Evolutionary conservation across 1,284 basidiomycete species (phyloP).

Genomic region (Psilocybe mexicana): DNA sequence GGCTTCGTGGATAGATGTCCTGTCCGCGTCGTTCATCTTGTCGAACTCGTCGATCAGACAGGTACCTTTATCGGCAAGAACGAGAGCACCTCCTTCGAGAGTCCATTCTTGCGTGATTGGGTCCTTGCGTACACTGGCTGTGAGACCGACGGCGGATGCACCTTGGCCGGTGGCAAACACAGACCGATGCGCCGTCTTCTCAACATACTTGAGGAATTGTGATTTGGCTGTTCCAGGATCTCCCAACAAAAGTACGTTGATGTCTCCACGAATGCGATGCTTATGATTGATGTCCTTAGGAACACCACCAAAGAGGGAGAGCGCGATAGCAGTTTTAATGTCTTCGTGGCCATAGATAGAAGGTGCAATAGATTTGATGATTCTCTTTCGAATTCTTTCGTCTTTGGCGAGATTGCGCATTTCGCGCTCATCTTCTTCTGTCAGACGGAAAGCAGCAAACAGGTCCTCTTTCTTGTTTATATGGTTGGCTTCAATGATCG

Average conservation of each 20-base stretch:
- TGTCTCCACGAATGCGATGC: slow-evolving; percentile 95
- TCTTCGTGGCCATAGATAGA: slow-evolving; percentile 99
- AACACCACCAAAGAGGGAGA: slow-evolving; percentile 93
- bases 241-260: slow-evolving; percentile 94
- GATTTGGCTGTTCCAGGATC: slow-evolving; percentile 99
- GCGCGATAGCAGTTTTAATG: slow-evolving; percentile 96
- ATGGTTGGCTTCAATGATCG: slow-evolving; percentile 96
- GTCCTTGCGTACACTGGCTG: slow-evolving; percentile 96
- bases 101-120: slow-evolving; percentile 99
- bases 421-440: slow-evolving; percentile 94
- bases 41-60: slow-evolving; percentile 99
- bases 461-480: slow-evolving; percentile 96
- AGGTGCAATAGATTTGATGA: slow-evolving; percentile 97
- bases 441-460: slow-evolving; percentile 94
- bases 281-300: slow-evolving; percentile 96
- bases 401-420: slow-evolving; percentile 88
- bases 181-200: slow-evolving; percentile 96
- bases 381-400: slow-evolving; percentile 93
- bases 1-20: slow-evolving; percentile 98
- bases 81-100: slow-evolving; percentile 95
- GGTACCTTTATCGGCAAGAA: slow-evolving; percentile 97
- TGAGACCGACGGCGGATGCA: slow-evolving; percentile 96
- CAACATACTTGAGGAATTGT: slow-evolving; percentile 98
- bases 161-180: slow-evolving; percentile 99
- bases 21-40: slow-evolving; percentile 99